Conservation (phyloP, 2,329 filamentous ascomycete genomes). For the Colletotrichum melonis region DNA sequence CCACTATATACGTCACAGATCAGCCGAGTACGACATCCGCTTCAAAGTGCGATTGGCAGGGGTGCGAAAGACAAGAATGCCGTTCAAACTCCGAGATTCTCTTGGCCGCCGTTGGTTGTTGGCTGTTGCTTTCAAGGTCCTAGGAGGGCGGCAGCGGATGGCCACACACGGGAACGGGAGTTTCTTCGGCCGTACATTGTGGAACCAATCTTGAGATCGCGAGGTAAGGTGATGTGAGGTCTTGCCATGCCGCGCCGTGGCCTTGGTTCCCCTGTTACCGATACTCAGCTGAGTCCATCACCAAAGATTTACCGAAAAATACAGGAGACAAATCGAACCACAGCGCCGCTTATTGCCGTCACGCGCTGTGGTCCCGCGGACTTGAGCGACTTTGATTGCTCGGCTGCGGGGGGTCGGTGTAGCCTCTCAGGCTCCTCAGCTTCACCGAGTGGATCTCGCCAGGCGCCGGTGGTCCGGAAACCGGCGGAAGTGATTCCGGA, state of each 20-base stretch:
- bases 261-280: not conserved
- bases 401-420: constrained; percentile 11
- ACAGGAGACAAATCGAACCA: not conserved
- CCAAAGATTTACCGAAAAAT: not conserved
- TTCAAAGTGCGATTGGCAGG: constrained; percentile 5
- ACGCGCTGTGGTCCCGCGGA: not conserved
- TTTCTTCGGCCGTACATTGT: constrained; percentile 10
- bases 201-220: not conserved
- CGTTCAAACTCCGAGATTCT: not conserved
- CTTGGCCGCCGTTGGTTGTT: not conserved
- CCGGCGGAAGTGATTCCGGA: constrained; percentile 28
- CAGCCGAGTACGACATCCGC: constrained; percentile 11
- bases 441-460: constrained; percentile 29
- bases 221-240: not conserved
- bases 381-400: not conserved
- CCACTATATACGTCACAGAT: constrained; percentile 21
- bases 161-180: not conserved
- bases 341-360: not conserved
- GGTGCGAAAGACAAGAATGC: not conserved
- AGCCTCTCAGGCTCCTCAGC: not conserved
- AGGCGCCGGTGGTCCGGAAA: constrained; percentile 28
- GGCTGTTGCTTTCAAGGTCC: not conserved
- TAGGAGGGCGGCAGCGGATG: not conserved
- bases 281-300: no score
- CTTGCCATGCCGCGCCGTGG: not conserved